Conservation (phyloP, 176 grass and related monocot genomes). For the Zea mays region DNA sequence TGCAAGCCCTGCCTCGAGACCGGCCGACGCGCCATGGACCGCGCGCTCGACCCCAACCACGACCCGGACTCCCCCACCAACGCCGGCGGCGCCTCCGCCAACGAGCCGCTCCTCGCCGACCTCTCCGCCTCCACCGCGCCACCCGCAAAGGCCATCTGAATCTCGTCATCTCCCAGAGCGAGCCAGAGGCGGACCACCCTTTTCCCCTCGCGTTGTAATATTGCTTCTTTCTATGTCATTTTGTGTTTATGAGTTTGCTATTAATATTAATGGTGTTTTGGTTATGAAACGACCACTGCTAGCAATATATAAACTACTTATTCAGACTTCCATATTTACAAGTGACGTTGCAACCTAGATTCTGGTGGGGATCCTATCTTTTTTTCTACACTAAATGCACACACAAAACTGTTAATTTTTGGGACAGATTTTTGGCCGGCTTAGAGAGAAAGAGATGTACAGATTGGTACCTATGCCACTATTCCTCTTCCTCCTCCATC, state of each 20-base stretch:
- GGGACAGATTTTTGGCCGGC: not conserved
- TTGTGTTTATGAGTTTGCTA: not conserved
- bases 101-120: conserved; percentile 52
- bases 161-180: not conserved
- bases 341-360: not conserved
- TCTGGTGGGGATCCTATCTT: not conserved
- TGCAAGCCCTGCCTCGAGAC: conserved; percentile 92
- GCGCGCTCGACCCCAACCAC: conserved; percentile 72
- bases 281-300: not conserved
- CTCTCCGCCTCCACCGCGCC: conserved; percentile 35
- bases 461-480: conserved; percentile 18
- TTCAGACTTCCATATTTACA: conserved; percentile 15
- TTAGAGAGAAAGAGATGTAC: conserved; percentile 11
- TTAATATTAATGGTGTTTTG: conserved; percentile 22
- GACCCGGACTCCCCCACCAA: conserved; percentile 58
- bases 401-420: not conserved
- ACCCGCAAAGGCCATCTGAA: conserved; percentile 51
- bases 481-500: conserved; percentile 44
- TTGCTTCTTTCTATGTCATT: not conserved
- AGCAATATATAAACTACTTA: not conserved
- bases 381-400: conserved; percentile 3
- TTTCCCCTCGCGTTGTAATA: not conserved
- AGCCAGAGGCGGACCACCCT: not conserved
- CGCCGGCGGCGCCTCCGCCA: conserved; percentile 17
- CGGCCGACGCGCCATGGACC: conserved; percentile 82